These are phyloP conservation scores for Silene noctiflora DNA, from an alignment of 179 eudicot species.

Conservation along the genomic window DNA sequence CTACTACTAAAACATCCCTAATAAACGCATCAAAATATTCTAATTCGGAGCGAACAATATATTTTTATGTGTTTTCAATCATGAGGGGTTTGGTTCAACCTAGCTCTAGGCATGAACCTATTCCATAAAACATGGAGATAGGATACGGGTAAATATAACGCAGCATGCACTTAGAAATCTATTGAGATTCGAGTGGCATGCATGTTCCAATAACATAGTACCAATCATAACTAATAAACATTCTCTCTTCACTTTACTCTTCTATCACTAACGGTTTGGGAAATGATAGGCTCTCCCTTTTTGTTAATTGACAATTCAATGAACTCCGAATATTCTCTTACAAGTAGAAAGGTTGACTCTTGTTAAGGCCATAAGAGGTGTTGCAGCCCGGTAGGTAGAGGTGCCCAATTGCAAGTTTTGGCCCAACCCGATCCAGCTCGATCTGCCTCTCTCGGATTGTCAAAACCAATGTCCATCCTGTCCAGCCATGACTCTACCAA, in stretches of 20 bases:
- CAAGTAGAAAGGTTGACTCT: slow-evolving; percentile 21
- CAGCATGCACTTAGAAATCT: background rate
- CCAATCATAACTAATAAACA: background rate
- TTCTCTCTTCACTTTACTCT: background rate
- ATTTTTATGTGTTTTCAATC: too few relatives aligned
- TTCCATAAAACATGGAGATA: slow-evolving; percentile 17
- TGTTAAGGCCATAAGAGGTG: too few relatives aligned
- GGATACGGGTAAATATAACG: slow-evolving; percentile 1
- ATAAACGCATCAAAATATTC: too few relatives aligned
- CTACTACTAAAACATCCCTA: too few relatives aligned
- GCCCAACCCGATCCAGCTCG: too few relatives aligned
- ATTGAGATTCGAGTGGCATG: slow-evolving; percentile 1
- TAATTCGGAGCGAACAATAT: too few relatives aligned
- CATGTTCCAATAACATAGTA: slow-evolving; percentile 9
- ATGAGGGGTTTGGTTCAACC: background rate
- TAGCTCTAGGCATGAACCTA: background rate
- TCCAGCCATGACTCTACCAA: too few relatives aligned
- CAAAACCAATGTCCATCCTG: too few relatives aligned
- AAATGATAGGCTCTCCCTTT: background rate
- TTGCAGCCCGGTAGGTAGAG: too few relatives aligned
- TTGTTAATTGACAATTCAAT: slow-evolving; percentile 1
- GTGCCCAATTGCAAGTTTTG: too few relatives aligned
- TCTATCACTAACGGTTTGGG: slow-evolving; percentile 1
- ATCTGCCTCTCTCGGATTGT: too few relatives aligned
- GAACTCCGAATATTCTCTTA: slow-evolving; percentile 21